Conservation (phyloP, 1,284 basidiomycete species). For the Cutaneotrichosporon sp. region DNA sequence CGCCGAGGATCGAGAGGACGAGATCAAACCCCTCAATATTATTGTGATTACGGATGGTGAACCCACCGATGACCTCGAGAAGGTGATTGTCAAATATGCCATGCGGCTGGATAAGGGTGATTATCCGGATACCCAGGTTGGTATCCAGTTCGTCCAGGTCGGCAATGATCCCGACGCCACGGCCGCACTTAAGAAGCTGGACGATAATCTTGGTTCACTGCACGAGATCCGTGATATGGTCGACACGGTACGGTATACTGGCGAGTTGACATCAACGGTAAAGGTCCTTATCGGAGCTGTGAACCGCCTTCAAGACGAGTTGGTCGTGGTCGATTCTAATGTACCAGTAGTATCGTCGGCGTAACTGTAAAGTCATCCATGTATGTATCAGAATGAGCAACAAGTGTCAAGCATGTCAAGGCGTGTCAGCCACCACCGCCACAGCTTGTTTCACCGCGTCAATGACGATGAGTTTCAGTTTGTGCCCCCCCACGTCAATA, state of each 20-base stretch:
- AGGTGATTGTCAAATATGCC: conserved; percentile 39
- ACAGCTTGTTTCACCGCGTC: no score
- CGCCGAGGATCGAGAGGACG: conserved; percentile 4
- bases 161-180: conserved; percentile 45
- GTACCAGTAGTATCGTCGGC: no score
- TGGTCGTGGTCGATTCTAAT: not conserved
- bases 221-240: conserved; percentile 18
- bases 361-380: no score
- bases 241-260: conserved; percentile 43
- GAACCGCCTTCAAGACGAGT: conserved; percentile 39
- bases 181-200: conserved; percentile 48
- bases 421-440: no score
- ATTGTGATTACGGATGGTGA: conserved; percentile 47
- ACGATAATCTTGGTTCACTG: conserved; percentile 39
- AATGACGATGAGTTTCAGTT: no score
- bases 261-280: conserved; percentile 38
- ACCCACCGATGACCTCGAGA: conserved; percentile 44
- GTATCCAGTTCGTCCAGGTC: conserved; percentile 54
- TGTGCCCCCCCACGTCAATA: no score
- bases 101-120: conserved; percentile 48
- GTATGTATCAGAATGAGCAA: no score
- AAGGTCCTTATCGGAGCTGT: conserved; percentile 49
- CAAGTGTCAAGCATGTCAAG: no score
- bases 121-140: conserved; percentile 52
- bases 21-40: conserved; percentile 37